Evolutionary conservation across 768 basidiomycete species (phyloP), one percentile per base, ranked within the genome.

Genomic region (Suillus hirtellus): DNA sequence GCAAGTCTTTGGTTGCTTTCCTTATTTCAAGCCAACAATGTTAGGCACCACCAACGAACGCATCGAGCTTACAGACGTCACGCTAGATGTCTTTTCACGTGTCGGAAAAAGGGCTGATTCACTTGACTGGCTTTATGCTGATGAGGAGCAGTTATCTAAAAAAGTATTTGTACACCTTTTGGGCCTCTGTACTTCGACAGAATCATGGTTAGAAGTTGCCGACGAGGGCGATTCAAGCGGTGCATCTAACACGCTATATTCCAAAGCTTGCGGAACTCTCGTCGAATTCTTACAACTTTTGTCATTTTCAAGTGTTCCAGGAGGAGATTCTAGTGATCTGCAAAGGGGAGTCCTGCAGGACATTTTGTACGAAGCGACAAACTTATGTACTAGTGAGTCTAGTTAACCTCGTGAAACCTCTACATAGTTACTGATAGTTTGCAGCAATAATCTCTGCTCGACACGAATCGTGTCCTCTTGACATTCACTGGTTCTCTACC

Each of bases 11-110:
- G 76, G 76, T 6, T 70, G 78, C 14, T 86, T 90, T 69, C 86
- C 86, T n/a, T 74, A 81, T 11, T 81, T 84, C n/a, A 77, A 76
- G 27, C 72, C 76, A 38, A 76, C 81, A 31, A 73, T 78, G 2
- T 90, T 87, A 84, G 76, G 75, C 47, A 79, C 80, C 12, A 79
- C 85, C 67, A 80, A 84, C 67, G 87, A 89, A 68, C 86, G 84
- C 66, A 77, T 86, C 61, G 79, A 77, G 61, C 76, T 89, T 66
- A 82, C 82, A 4, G 82, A 86, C 47, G 72, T 81, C 14, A 81
- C 84, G 6, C 74, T 90, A 52, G 82, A 86, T 31, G 76, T 89
- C 56, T 77, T 90, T 62, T 77, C 79, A 65, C 79, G 80, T 62
- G 79, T 82, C 31, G 81, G 84, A n/a, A 73, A 71, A 64, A 78